phyloP scores from a whole-genome alignment of 2,329 filamentous ascomycete genomes.

The Colletotrichum graminicola region DNA sequence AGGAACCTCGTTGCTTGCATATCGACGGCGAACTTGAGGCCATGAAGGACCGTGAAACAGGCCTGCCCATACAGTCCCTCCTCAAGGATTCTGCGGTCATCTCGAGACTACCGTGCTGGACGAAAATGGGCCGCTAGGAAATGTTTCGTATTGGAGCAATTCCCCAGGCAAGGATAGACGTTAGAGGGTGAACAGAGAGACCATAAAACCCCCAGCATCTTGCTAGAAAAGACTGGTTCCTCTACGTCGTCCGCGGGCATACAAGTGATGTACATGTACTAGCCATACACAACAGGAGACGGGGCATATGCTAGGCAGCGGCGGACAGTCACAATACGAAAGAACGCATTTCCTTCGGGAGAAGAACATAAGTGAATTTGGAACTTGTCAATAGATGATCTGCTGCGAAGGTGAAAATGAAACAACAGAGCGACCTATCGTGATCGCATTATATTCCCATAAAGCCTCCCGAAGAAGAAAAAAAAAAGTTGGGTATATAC shows the following conservation, averaged over 20 bases:
- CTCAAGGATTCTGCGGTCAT: background rate
- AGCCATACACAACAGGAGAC: slow-evolving; percentile 7
- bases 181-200: slow-evolving; percentile 46
- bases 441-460: slow-evolving; percentile 44
- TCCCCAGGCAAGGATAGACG: slow-evolving; percentile 46
- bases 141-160: slow-evolving; percentile 44
- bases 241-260: background rate
- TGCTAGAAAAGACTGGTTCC: background rate
- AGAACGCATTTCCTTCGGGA: slow-evolving; percentile 43
- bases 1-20: background rate
- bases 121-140: slow-evolving; percentile 57
- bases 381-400: slow-evolving; percentile 21
- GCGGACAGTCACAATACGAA: background rate
- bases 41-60: background rate
- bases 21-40: background rate
- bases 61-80: background rate
- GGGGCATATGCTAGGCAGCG: background rate
- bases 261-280: background rate
- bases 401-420: slow-evolving; percentile 22
- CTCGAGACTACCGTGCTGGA: slow-evolving; percentile 21
- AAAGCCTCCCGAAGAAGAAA: slow-evolving; percentile 24
- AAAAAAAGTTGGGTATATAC: slow-evolving; percentile 39
- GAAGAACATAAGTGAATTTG: slow-evolving; percentile 46
- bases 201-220: slow-evolving; percentile 50
- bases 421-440: slow-evolving; percentile 39